Percentiles rank a stretch among this genome's conserved stretches.
Conservation (phyloP, 768 basidiomycete species). For the Gautieria morchelliformis region DNA sequence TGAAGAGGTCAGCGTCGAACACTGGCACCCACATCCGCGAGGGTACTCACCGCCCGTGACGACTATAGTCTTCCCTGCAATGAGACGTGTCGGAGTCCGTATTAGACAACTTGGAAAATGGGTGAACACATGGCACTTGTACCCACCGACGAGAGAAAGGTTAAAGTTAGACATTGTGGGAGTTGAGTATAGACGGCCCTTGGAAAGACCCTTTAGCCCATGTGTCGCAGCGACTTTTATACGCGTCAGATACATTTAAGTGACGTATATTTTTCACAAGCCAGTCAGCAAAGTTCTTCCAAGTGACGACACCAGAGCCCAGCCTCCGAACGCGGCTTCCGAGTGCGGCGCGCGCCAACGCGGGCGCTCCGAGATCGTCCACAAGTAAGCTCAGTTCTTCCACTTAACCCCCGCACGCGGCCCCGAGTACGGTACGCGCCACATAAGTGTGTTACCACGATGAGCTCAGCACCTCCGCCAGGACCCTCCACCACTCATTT, state of each 20-base stretch:
- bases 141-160: conserved; percentile 3
- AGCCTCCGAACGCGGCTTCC: too few relatives aligned
- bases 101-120: neutral
- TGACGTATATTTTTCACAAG: too few relatives aligned
- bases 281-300: too few relatives aligned
- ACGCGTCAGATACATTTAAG: too few relatives aligned
- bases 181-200: neutral
- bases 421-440: too few relatives aligned
- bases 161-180: conserved; percentile 5
- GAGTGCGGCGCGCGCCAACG: too few relatives aligned
- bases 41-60: conserved; percentile 44
- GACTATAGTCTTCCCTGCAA: conserved; percentile 37
- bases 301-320: too few relatives aligned
- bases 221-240: too few relatives aligned
- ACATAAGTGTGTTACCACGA: too few relatives aligned
- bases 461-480: neutral
- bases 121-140: too few relatives aligned
- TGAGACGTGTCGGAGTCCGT: neutral
- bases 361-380: neutral
- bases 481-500: conserved; percentile 16
- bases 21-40: conserved; percentile 18
- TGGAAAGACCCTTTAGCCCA: neutral
- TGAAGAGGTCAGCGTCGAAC: neutral
- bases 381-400: too few relatives aligned
- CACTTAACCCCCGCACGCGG: too few relatives aligned